Conservation (phyloP, 2,329 filamentous ascomycete species). For the Neofusicoccum umdonicola region DNA sequence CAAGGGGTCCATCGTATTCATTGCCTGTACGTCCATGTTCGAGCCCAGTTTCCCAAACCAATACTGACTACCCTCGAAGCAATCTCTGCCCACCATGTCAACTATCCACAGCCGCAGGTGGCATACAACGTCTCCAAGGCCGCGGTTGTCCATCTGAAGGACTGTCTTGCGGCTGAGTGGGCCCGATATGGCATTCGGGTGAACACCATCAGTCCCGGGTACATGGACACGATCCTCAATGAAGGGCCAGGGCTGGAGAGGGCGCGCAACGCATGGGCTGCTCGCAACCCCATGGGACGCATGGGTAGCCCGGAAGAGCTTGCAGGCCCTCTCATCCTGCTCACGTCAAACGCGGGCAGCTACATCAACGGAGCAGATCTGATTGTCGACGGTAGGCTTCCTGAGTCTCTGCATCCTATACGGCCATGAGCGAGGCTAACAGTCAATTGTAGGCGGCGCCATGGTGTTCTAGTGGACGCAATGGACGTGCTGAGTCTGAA, state of each 20-base stretch:
- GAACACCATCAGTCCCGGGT: slow-evolving; percentile 70
- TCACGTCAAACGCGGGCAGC: slow-evolving; percentile 60
- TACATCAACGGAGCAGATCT: slow-evolving; percentile 70
- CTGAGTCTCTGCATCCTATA: background rate
- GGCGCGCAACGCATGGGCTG: slow-evolving; percentile 56
- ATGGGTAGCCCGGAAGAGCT: slow-evolving; percentile 66
- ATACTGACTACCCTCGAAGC: slow-evolving; percentile 23
- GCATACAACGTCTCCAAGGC: slow-evolving; percentile 73
- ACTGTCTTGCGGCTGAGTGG: slow-evolving; percentile 71
- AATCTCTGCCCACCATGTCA: slow-evolving; percentile 67
- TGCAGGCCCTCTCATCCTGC: slow-evolving; percentile 59
- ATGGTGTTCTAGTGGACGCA: slow-evolving; percentile 10
- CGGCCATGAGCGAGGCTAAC: background rate
- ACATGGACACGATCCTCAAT: slow-evolving; percentile 76
- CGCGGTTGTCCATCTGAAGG: slow-evolving; percentile 61
- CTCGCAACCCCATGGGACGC: slow-evolving; percentile 60
- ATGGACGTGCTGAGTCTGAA: too few relatives aligned
- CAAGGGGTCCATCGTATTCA: slow-evolving; percentile 64
- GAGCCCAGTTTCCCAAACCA: background rate
- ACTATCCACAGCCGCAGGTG: slow-evolving; percentile 69
- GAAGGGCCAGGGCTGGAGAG: slow-evolving; percentile 59
- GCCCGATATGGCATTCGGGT: slow-evolving; percentile 67
- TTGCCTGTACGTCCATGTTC: slow-evolving; percentile 45
- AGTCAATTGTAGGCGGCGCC: background rate
- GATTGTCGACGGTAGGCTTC: slow-evolving; percentile 55